Evolutionary conservation across 805 yeast species (phyloP).

Genomic region (Kodamaea laetipori): DNA sequence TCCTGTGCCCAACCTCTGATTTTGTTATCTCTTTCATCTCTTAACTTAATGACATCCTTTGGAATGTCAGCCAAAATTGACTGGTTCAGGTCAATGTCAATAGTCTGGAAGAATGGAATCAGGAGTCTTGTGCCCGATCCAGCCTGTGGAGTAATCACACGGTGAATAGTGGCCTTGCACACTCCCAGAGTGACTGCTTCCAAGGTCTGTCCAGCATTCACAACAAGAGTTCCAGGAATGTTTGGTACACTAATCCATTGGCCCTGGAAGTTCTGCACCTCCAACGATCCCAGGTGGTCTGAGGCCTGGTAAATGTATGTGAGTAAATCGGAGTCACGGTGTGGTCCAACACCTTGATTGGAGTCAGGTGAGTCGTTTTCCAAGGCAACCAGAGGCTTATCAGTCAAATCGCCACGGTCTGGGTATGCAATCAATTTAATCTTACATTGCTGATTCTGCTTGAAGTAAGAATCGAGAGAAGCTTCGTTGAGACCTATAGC

Average conservation of each 20-base stretch:
- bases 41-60: conserved; percentile 26
- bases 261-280: conserved; percentile 57
- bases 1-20: conserved; percentile 39
- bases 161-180: conserved; percentile 61
- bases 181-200: conserved; percentile 61
- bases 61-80: conserved; percentile 33
- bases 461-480: conserved; percentile 51
- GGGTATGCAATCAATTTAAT: conserved; percentile 63
- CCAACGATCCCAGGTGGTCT: conserved; percentile 49
- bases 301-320: conserved; percentile 63
- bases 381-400: conserved; percentile 24
- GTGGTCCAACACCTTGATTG: conserved; percentile 63
- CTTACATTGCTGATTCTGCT: conserved; percentile 52
- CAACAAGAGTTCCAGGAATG: conserved; percentile 50
- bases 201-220: conserved; percentile 61
- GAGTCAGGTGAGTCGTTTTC: conserved; percentile 30
- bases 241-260: conserved; percentile 60
- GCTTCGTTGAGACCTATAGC: conserved; percentile 51
- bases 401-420: conserved; percentile 33
- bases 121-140: conserved; percentile 45
- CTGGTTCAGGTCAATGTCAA: conserved; percentile 39
- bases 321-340: conserved; percentile 64
- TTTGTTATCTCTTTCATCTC: conserved; percentile 37
- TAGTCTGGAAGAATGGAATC: conserved; percentile 51
- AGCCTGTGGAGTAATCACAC: conserved; percentile 48